Evolutionary conservation across 108 stramenopile species (phyloP).

Genomic region (Cyclotella choctawhatcheeana): DNA sequence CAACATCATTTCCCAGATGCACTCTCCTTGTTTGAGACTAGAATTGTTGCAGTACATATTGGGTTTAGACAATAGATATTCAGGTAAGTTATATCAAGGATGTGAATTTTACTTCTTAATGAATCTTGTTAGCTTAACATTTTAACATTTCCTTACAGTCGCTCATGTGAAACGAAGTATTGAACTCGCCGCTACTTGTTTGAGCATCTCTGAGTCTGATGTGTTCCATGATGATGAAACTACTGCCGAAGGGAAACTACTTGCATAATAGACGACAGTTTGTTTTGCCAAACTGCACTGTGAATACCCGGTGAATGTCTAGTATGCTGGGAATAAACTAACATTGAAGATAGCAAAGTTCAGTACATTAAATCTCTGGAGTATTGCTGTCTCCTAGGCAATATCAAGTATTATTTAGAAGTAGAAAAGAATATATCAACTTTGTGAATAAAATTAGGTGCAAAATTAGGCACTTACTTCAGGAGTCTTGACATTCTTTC

Average conservation of each 20-base stretch:
- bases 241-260: not conserved
- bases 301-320: no score
- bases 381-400: no score
- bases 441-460: no score
- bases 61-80: slow-evolving; percentile 89
- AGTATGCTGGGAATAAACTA: no score
- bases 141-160: slow-evolving; percentile 19
- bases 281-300: no score
- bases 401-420: no score
- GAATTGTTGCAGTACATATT: slow-evolving; percentile 91
- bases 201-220: slow-evolving; percentile 58
- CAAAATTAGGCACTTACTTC: no score
- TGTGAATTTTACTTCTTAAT: not conserved
- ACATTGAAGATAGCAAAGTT: no score
- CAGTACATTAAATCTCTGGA: no score
- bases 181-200: slow-evolving; percentile 85
- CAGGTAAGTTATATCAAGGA: slow-evolving; percentile 35
- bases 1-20: slow-evolving; percentile 71
- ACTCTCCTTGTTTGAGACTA: slow-evolving; percentile 86
- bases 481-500: no score
- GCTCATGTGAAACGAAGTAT: slow-evolving; percentile 84
- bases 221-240: slow-evolving; percentile 26
- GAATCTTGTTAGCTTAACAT: not conserved
- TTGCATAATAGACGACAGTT: no score
- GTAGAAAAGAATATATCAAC: no score